Evolutionary conservation across 140 eudicot species (phyloP).

Genomic region (Senecio squalidus): DNA sequence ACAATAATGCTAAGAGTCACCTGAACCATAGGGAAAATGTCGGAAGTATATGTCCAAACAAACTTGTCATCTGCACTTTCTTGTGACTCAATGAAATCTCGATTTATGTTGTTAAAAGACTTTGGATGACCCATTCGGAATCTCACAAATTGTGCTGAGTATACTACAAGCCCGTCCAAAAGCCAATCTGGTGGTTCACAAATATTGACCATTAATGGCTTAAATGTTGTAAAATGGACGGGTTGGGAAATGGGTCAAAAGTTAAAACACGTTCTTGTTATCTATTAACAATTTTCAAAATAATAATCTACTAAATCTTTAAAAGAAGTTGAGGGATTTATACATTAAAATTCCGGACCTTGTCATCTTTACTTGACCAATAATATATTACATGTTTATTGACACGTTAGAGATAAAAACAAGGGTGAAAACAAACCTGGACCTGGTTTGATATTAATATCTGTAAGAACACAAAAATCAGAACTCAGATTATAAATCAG

Average conservation of each 20-base stretch:
- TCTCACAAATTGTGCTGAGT: slow-evolving; percentile 60
- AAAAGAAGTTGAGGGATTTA: too few relatives aligned
- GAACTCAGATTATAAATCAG: slow-evolving; percentile 42
- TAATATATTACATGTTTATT: too few relatives aligned
- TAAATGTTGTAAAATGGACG: not conserved
- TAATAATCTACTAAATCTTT: too few relatives aligned
- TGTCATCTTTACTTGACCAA: too few relatives aligned
- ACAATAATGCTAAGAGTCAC: slow-evolving; percentile 13
- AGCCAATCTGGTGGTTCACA: slow-evolving; percentile 23
- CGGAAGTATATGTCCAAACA: slow-evolving; percentile 56
- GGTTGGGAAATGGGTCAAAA: too few relatives aligned
- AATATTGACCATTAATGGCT: not conserved
- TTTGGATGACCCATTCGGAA: slow-evolving; percentile 63
- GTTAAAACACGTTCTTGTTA: too few relatives aligned
- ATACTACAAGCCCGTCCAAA: slow-evolving; percentile 23
- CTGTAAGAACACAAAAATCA: slow-evolving; percentile 46
- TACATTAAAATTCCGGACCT: too few relatives aligned
- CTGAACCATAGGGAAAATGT: slow-evolving; percentile 53
- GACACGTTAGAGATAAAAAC: too few relatives aligned
- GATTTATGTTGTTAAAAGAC: slow-evolving; percentile 16
- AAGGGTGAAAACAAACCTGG: slow-evolving; percentile 31
- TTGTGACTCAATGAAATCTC: slow-evolving; percentile 22
- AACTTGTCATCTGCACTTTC: slow-evolving; percentile 47
- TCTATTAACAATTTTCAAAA: too few relatives aligned
- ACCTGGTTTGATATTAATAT: slow-evolving; percentile 50